Base-by-base conservation (phyloP, 2,329 filamentous ascomycete genomes). In the Tolypocladium guangdongense region DNA sequence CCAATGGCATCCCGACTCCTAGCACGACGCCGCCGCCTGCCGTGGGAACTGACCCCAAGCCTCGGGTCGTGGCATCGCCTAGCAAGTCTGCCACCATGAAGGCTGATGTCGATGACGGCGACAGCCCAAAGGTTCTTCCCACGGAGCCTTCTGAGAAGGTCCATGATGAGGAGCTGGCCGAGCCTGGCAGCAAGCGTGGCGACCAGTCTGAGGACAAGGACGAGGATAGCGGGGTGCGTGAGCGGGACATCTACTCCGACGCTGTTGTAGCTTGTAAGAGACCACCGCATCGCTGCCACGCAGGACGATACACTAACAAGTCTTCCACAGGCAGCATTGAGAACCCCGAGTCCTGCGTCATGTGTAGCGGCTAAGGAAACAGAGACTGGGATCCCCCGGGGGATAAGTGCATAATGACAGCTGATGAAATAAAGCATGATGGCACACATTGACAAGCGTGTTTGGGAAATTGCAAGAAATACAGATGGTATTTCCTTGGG, bases 191-290 rank as follows among this genome's bases (percentile, higher is more conserved):
- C 68, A 80, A 76, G 68, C 68, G 70, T 32, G 53, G 20, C 30
- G 62, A 66, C 22, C 86, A 92, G 70, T 79, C 81, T 2, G 90
- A 95, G 66, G 90, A 95, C 62, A 78, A 78, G 47, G 80, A 86
- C 54, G 78, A 82, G 27, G 82, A 86, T 58, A 90, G 80, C 64
- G 81, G 85, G 59, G 84, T 86, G 60, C 82, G 88, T 12, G 91
- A 96, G 70, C 83, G 82, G 50, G 92, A 99, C 68, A 99, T 99
- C 62, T 99, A 96, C 71, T 92, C 92, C 0, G 88, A 97, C 62
- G 89, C 91, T 55, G 91, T 88, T 18, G 76, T 99, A 68, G 83
- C 85, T 63, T 99, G 93, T 86, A 76, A 84, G 83, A 22, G 22
- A 41, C 33, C 33, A 27, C 10, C 3, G 36, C 8, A 22, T 16